Conservation (phyloP, 176 grass and related monocot genomes). For the Musa beccarii region DNA sequence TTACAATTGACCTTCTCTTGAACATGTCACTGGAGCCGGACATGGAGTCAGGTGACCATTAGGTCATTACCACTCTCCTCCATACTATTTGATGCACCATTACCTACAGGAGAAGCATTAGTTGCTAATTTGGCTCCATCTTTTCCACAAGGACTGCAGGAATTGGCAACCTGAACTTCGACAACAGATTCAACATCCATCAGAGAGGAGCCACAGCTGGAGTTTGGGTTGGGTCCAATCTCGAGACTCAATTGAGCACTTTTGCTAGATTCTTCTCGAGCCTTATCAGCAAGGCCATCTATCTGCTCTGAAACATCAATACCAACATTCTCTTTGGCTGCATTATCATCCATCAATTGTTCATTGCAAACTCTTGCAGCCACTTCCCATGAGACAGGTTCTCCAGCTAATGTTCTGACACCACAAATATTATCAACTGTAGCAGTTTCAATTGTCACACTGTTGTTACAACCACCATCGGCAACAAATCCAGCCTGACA, state of each 20-base stretch:
- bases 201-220: background rate
- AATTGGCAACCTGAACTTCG: background rate
- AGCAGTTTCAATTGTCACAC: background rate
- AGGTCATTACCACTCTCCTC: background rate
- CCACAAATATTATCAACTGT: background rate
- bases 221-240: background rate
- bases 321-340: background rate
- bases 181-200: background rate
- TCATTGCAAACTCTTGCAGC: background rate
- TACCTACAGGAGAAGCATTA: background rate
- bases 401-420: background rate
- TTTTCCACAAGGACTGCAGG: background rate
- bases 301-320: background rate
- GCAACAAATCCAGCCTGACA: background rate
- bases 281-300: background rate
- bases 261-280: background rate
- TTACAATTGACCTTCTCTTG: background rate
- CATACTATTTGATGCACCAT: background rate
- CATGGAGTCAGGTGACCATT: background rate
- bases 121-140: background rate
- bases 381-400: background rate
- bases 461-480: background rate
- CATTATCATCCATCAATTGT: background rate
- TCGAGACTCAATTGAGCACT: background rate
- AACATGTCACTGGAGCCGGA: background rate